Conservation (phyloP, 1,284 basidiomycete species). For the Ustilago tritici region DNA sequence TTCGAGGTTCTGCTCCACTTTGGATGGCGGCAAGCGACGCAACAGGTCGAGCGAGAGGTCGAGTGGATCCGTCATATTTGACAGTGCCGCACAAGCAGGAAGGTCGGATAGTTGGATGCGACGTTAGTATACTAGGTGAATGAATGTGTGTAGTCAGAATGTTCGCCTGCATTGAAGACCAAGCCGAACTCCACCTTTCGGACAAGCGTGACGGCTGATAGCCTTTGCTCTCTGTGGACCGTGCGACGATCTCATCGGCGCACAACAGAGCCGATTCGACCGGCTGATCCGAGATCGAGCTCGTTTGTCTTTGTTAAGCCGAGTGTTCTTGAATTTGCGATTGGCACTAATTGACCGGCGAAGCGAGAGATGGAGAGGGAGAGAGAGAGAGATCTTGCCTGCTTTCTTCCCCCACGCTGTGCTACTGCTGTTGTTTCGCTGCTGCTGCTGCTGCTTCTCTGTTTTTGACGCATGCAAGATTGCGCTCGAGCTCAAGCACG, state of each 20-base stretch:
- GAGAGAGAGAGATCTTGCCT: not conserved
- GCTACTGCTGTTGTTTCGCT: not conserved
- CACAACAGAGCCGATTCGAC: not conserved
- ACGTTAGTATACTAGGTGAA: not conserved
- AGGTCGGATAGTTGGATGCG: not conserved
- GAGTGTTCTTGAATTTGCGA: not conserved
- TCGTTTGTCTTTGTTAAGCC: not conserved
- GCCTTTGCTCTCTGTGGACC: constrained; percentile 4
- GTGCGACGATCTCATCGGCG: constrained; percentile 8
- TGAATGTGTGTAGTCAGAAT: not conserved
- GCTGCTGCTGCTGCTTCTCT: too few relatives aligned
- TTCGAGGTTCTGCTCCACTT: constrained; percentile 87
- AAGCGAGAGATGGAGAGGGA: not conserved
- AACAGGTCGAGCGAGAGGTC: constrained; percentile 82
- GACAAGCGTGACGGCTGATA: constrained; percentile 13
- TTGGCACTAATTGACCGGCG: constrained; percentile 9
- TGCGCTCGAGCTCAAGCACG: constrained; percentile 25
- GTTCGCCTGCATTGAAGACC: not conserved
- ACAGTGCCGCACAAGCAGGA: not conserved
- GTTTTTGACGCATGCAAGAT: not conserved
- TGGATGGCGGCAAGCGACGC: constrained; percentile 91
- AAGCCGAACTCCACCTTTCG: constrained; percentile 19
- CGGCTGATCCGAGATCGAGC: not conserved
- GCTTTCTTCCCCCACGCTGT: constrained; percentile 3
- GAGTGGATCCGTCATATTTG: constrained; percentile 59